These are phyloP conservation scores for Poa pratensis DNA, from an alignment of 176 grass and related monocot genomes.

Conservation along the genomic window DNA sequence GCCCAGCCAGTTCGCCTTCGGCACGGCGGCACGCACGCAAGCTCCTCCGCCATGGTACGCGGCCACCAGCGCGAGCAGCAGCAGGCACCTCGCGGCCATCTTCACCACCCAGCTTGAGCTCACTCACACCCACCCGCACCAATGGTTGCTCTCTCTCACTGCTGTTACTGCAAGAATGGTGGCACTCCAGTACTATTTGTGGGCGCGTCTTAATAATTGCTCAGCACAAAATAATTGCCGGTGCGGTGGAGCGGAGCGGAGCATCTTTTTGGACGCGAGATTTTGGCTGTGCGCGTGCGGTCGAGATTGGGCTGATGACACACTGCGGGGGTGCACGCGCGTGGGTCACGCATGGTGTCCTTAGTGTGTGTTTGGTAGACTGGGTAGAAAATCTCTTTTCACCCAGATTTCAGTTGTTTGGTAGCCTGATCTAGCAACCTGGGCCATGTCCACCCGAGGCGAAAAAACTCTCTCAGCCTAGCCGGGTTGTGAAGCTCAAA, in stretches of 20 bases:
- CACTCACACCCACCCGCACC: not conserved
- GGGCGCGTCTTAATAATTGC: constrained; percentile 24
- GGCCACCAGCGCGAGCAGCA: constrained; percentile 7
- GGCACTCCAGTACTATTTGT: not conserved
- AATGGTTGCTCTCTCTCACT: not conserved
- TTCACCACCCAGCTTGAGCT: not conserved
- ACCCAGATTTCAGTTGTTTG: too few relatives aligned
- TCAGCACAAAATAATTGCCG: not conserved
- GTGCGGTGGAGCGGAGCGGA: not conserved
- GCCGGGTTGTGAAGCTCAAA: too few relatives aligned
- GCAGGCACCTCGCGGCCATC: constrained; percentile 24
- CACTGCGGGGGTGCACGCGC: not conserved
- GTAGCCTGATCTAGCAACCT: too few relatives aligned
- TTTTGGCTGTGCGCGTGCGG: not conserved
- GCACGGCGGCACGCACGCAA: not conserved
- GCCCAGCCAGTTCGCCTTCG: constrained; percentile 17
- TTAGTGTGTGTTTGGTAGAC: too few relatives aligned
- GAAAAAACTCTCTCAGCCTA: too few relatives aligned
- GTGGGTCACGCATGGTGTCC: not conserved
- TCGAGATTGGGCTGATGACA: not conserved
- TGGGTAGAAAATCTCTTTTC: too few relatives aligned
- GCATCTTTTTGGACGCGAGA: not conserved
- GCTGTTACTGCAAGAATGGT: not conserved
- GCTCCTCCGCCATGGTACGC: constrained; percentile 13
- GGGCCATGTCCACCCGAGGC: too few relatives aligned